Base-by-base conservation (phyloP, 495 filamentous ascomycete genomes). In the Aspergillus sclerotiicarbonarius region DNA sequence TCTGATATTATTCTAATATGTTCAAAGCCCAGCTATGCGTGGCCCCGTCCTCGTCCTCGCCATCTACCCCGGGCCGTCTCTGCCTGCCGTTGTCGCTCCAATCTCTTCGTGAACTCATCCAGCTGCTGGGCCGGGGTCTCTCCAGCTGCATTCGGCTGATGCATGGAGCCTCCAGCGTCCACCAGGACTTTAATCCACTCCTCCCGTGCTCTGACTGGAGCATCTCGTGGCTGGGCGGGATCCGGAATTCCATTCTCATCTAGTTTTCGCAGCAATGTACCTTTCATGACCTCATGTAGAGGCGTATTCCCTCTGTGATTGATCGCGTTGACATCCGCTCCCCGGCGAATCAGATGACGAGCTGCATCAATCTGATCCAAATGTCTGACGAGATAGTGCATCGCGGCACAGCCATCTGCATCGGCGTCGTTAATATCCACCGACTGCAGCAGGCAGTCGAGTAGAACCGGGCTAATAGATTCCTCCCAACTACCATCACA, bases 351-450 rank as follows among this genome's bases (percentile, higher is more conserved):
- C 0, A 63, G 56, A 16, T 48, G 52, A 10, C 41, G 43, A 10
- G 35, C 35, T 5, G 61, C 54, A 6, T 64, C 29, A 16, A 48
- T 33, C 37, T 62, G 56, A 0, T 51, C 15, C 10, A 67, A 25
- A n/a, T 60, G 52, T 21, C 25, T 57, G 4, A 57, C 61, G 33
- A 67, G 47, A 35, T 47, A 31, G 54, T 67, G 56, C 6, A 67
- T 51, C 8, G 53, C 51, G 4, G 61, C 60, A 18, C 35, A 41
- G 19, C 61, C 53, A 35, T 59, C 31, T 16, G 5, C 33, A 43
- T 63, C 56, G 16, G 29, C 20, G 8, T 56, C 32, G 49, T 57
- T 61, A 6, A 63, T 46, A 50, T 59, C 44, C 19, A 48, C 51
- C 15, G 39, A 31, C 10, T 30, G 29, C 8, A 58, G 16, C 20